These are phyloP conservation scores for Chaetomium cochliodes DNA, from an alignment of 495 filamentous ascomycete genomes.

Conservation along the genomic window DNA sequence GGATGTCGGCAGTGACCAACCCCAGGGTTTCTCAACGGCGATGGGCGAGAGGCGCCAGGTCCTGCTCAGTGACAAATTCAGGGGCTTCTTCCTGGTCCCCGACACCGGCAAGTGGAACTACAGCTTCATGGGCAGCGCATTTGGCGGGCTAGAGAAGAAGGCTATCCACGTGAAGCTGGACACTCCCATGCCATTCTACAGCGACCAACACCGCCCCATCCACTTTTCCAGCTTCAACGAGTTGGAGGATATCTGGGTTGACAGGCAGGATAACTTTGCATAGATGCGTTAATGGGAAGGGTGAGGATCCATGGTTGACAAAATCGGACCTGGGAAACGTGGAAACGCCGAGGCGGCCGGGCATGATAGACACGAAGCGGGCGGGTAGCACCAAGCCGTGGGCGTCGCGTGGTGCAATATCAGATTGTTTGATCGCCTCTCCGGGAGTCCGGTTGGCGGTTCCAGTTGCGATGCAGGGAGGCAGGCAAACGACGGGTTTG, in stretches of 20 bases:
- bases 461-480: slow-evolving; percentile 9
- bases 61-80: slow-evolving; percentile 84
- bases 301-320: neutral
- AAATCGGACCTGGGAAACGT: neutral
- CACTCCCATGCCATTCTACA: slow-evolving; percentile 87
- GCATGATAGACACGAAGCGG: slow-evolving; percentile 9
- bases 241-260: slow-evolving; percentile 86
- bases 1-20: slow-evolving; percentile 85
- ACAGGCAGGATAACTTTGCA: slow-evolving; percentile 82
- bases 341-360: neutral
- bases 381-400: slow-evolving; percentile 13
- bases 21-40: slow-evolving; percentile 83
- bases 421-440: slow-evolving; percentile 37
- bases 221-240: slow-evolving; percentile 96
- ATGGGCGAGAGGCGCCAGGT: slow-evolving; percentile 97
- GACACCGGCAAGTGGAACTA: slow-evolving; percentile 95
- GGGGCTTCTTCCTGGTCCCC: slow-evolving; percentile 93
- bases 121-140: slow-evolving; percentile 91
- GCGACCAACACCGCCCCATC: slow-evolving; percentile 83
- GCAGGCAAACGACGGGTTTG: neutral
- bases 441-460: slow-evolving; percentile 27
- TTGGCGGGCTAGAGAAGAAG: slow-evolving; percentile 84
- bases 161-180: slow-evolving; percentile 88
- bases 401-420: slow-evolving; percentile 22
- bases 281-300: slow-evolving; percentile 39